These are phyloP conservation scores for Nothophoma quercina DNA, from an alignment of 2,329 filamentous ascomycete species.

Conservation along the genomic window DNA sequence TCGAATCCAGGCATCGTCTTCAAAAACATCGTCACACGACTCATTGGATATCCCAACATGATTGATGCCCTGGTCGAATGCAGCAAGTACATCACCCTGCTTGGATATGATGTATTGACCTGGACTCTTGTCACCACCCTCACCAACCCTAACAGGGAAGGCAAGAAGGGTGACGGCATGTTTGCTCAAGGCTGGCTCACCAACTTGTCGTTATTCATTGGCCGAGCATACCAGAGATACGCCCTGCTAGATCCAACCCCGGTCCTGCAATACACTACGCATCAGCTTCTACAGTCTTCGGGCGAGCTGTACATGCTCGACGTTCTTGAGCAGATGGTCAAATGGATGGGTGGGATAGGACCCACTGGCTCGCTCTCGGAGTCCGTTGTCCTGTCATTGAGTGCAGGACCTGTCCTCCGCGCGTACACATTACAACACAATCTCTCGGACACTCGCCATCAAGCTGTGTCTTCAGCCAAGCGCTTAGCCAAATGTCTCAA, in stretches of 20 bases:
- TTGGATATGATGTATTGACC: conserved; percentile 91
- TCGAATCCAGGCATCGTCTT: conserved; percentile 92
- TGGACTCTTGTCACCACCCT: conserved; percentile 86
- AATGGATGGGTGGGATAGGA: conserved; percentile 92
- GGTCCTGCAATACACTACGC: conserved; percentile 86
- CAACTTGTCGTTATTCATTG: conserved; percentile 88
- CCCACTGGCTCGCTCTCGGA: conserved; percentile 89
- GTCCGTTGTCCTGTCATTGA: conserved; percentile 84
- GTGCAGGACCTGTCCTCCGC: conserved; percentile 80
- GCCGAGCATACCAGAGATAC: conserved; percentile 88
- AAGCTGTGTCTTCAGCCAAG: conserved; percentile 75
- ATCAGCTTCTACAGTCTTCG: conserved; percentile 74
- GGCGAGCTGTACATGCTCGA: conserved; percentile 92
- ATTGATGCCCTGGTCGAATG: conserved; percentile 96
- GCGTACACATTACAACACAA: conserved; percentile 79
- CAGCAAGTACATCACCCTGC: conserved; percentile 88
- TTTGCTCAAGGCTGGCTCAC: conserved; percentile 92
- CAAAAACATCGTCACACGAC: conserved; percentile 84
- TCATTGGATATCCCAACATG: conserved; percentile 93
- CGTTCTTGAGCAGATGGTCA: conserved; percentile 87
- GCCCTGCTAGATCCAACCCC: conserved; percentile 82
- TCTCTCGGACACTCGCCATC: conserved; percentile 81
- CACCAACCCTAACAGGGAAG: conserved; percentile 63
- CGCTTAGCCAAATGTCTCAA: conserved; percentile 81
- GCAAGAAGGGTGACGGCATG: conserved; percentile 70